These are phyloP conservation scores for Lepidium aucheri DNA, from an alignment of 345 rosid genomes.

Conservation along the genomic window DNA sequence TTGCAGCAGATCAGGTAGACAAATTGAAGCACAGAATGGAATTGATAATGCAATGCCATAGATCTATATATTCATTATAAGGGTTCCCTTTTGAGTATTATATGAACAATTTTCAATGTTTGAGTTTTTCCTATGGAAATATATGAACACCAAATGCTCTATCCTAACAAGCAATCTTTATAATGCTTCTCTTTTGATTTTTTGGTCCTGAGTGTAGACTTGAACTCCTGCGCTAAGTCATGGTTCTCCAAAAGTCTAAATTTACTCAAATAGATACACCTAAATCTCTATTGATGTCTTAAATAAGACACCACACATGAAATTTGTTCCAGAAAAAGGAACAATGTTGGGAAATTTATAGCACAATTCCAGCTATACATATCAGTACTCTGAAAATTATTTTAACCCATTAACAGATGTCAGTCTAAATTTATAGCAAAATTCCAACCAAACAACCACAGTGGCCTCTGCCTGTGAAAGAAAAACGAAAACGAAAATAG, in stretches of 20 bases:
- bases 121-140: background rate
- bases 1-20: background rate
- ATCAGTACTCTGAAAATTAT: slow-evolving; percentile 5
- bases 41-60: background rate
- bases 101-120: background rate
- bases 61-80: background rate
- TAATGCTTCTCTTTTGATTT: background rate
- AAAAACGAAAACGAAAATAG: background rate
- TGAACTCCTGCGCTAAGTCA: background rate
- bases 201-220: background rate
- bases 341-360: background rate
- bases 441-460: background rate
- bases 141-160: background rate
- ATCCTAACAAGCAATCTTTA: background rate
- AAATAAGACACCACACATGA: background rate
- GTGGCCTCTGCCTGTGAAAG: background rate
- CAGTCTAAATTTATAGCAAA: background rate
- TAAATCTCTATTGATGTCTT: background rate
- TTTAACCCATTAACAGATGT: background rate
- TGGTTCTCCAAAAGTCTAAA: background rate
- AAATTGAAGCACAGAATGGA: background rate
- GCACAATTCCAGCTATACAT: background rate
- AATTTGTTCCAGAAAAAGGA: background rate
- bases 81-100: background rate
- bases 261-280: background rate